phyloP scores from a whole-genome alignment of 257 asterid species.

The Galeopsis tetrahit region DNA sequence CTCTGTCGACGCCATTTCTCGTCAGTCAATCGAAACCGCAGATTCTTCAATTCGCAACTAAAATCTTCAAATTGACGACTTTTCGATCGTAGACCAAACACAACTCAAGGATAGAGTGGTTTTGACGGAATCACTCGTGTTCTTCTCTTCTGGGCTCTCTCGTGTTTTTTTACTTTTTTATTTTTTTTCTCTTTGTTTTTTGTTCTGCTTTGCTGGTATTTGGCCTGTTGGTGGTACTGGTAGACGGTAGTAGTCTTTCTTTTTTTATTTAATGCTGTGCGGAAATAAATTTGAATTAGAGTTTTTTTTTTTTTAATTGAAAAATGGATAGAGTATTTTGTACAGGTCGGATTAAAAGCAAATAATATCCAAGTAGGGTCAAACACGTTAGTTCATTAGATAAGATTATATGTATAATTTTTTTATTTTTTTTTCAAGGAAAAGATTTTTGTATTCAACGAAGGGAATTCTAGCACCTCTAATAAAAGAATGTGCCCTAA shows the following conservation, averaged over 20 bases:
- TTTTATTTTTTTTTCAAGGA: no score
- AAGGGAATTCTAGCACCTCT: no score
- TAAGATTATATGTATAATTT: no score
- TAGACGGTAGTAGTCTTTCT: neutral
- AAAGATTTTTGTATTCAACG: no score
- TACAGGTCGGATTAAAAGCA: no score
- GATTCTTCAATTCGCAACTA: slow-evolving; percentile 6
- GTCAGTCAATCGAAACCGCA: slow-evolving; percentile 16
- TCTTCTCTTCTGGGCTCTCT: neutral
- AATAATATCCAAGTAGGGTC: no score
- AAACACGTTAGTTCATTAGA: no score
- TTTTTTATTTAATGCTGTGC: neutral
- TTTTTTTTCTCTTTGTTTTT: neutral
- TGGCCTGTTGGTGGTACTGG: neutral
- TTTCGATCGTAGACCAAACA: slow-evolving; percentile 18
- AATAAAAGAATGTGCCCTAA: no score
- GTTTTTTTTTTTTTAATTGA: no score
- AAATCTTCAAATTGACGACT: neutral
- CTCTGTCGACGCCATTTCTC: slow-evolving; percentile 72
- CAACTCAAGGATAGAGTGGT: slow-evolving; percentile 15
- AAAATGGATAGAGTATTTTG: no score
- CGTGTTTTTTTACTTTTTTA: neutral
- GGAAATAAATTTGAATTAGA: neutral
- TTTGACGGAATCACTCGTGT: slow-evolving; percentile 25
- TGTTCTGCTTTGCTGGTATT: neutral